These are phyloP conservation scores for Tetraselmis chui DNA, from an alignment of 139 green algal species.

Conservation along the genomic window DNA sequence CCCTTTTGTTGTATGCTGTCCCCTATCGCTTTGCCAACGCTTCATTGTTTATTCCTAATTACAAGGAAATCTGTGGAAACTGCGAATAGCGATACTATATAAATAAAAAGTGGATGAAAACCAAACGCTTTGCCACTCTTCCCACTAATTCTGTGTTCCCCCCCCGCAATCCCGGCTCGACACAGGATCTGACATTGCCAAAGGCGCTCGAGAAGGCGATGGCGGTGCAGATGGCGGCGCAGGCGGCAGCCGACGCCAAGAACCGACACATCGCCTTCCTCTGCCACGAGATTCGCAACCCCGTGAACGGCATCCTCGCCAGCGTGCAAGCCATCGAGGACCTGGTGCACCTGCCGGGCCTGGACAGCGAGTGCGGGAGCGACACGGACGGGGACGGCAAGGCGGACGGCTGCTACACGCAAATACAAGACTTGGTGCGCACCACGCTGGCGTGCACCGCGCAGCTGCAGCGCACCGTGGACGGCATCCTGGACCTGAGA, in stretches of 20 bases:
- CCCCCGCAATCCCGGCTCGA: no score
- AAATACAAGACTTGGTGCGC: conserved; percentile 7
- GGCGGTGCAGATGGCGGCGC: conserved; percentile 15
- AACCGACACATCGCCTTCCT: conserved; percentile 21
- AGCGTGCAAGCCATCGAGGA: conserved; percentile 22
- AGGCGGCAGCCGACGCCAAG: conserved; percentile 21
- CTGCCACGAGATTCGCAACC: conserved; percentile 35
- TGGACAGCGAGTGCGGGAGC: conserved; percentile 13
- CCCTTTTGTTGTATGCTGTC: no score
- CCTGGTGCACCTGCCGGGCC: background rate
- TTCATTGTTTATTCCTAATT: no score
- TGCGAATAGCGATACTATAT: no score
- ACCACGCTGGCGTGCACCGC: conserved; percentile 16
- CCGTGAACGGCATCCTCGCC: conserved; percentile 29
- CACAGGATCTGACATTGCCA: conserved; percentile 22
- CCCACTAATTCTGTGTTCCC: no score
- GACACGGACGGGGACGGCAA: background rate
- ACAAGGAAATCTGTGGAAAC: no score
- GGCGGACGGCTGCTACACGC: no score
- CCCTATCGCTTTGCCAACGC: no score
- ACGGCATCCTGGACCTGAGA: conserved; percentile 23
- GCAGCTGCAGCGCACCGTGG: conserved; percentile 19
- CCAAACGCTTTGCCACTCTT: no score
- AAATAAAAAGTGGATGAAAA: no score
- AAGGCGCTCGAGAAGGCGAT: conserved; percentile 23